Evolutionary conservation across 2,329 filamentous ascomycete species (phyloP), one percentile per base, ranked within the genome.

Genomic region (Colletotrichum horii): DNA sequence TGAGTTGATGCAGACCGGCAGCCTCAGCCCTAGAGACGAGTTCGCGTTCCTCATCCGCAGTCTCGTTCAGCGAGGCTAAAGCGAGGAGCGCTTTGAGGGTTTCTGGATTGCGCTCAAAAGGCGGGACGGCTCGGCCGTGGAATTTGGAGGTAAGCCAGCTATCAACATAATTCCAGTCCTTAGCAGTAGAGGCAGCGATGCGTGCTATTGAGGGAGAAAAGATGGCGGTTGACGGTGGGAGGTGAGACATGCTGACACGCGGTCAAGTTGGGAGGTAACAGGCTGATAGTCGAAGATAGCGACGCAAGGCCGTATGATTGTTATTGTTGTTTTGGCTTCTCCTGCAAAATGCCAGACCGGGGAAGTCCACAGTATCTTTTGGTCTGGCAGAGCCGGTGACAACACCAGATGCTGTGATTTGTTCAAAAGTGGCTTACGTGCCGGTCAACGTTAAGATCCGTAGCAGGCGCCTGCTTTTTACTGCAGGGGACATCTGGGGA

Each of bases 151-250:
- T 88, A 14, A 98, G 91, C 96, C 96, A 98, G 79, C 88, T 88
- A 84, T 97, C 95, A 79, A 98, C 91, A 78, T 94, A 95, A 71
- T 93, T 93, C 96, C 96, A 98, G 85, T 98, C 96, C 82, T 96
- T 96, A 62, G 95, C 94, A 77, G 94, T 93, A 15, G 94, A 94
- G 77, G 94, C 94, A 79, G 95, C 94, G 76, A 94, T 93, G 75
- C 95, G 93, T 68, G 92, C 92, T 36, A 93, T 86, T 0, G 91
- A 93, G 15, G 92, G 92, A 6, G 92, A 94, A 85, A 94, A 94
- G 72, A 94, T 92, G 76, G 91, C 91, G 15, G 89, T 82, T 58
- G 84, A 83, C 26, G 80, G 78, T 3, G 82, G 81, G 14, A 85
- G 80, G 74, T 85, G 84, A n/a, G 85, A 80, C 85, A 87, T 87